These are phyloP conservation scores for Penicillium sp. DNA, from an alignment of 2,329 filamentous ascomycete genomes.

Conservation along the genomic window DNA sequence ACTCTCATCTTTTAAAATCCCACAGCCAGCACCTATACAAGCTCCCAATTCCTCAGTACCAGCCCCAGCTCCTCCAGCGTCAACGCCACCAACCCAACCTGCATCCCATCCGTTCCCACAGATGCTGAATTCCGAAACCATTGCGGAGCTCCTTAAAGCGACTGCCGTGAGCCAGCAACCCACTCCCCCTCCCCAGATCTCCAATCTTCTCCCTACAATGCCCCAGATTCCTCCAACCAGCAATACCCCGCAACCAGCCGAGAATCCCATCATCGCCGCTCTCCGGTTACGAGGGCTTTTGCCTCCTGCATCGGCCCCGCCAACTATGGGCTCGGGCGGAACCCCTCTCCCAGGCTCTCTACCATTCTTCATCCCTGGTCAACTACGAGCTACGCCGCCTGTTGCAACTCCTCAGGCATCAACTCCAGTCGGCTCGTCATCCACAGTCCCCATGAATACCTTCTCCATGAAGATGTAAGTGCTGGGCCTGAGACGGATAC, in stretches of 20 bases:
- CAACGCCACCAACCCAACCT: slow-evolving; percentile 45
- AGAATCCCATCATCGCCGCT: slow-evolving; percentile 64
- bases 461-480: slow-evolving; percentile 72
- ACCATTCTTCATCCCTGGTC: slow-evolving; percentile 43
- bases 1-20: slow-evolving; percentile 70
- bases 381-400: slow-evolving; percentile 38
- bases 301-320: slow-evolving; percentile 46
- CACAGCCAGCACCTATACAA: slow-evolving; percentile 22
- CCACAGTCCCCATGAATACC: slow-evolving; percentile 57
- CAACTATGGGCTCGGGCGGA: slow-evolving; percentile 36
- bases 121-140: slow-evolving; percentile 44
- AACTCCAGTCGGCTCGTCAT: slow-evolving; percentile 23
- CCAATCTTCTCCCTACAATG: slow-evolving; percentile 50
- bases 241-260: slow-evolving; percentile 55
- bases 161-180: slow-evolving; percentile 42
- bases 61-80: slow-evolving; percentile 25
- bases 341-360: slow-evolving; percentile 40
- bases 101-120: slow-evolving; percentile 37
- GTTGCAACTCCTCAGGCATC: slow-evolving; percentile 35
- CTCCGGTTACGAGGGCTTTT: slow-evolving; percentile 69
- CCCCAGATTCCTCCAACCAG: slow-evolving; percentile 58
- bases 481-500: not conserved
- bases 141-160: slow-evolving; percentile 47
- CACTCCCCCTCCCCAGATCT: slow-evolving; percentile 50
- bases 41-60: slow-evolving; percentile 26